Evolutionary conservation across 2,329 filamentous ascomycete species (phyloP).

Genomic region (Pseudocercospora eumusae): DNA sequence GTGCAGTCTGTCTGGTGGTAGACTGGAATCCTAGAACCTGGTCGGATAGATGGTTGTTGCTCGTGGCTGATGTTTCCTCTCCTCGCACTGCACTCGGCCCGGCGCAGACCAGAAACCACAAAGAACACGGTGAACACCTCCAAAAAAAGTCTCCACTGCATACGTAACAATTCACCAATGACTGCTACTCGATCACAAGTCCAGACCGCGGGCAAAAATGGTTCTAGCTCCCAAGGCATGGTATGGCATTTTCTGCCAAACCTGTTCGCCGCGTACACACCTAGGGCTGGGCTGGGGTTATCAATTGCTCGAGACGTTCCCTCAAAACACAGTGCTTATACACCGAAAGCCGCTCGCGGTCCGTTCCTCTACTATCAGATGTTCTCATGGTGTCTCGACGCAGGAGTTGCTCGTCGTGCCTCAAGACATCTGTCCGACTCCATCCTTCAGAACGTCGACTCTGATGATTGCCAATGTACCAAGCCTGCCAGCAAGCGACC

Average conservation of each 20-base stretch:
- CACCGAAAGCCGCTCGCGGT: no score
- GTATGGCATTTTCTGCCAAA: constrained; percentile 1
- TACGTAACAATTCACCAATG: background rate
- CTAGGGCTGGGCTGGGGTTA: no score
- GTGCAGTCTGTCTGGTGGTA: no score
- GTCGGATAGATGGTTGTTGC: no score
- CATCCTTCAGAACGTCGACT: background rate
- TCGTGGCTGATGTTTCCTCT: background rate
- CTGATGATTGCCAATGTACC: no score
- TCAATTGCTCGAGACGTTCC: no score
- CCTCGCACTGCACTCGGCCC: background rate
- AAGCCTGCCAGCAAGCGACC: background rate
- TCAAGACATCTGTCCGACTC: background rate
- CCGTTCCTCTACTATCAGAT: background rate
- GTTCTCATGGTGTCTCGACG: background rate
- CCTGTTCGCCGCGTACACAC: no score
- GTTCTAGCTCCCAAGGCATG: background rate
- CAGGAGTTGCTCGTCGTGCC: background rate
- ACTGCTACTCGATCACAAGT: background rate
- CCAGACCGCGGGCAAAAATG: background rate
- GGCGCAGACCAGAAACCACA: background rate
- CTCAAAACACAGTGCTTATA: no score
- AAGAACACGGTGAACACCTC: background rate
- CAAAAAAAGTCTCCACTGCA: background rate
- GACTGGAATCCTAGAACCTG: no score